Base-by-base conservation (phyloP, 495 filamentous ascomycete species). In the Trichoderma parareesei region DNA sequence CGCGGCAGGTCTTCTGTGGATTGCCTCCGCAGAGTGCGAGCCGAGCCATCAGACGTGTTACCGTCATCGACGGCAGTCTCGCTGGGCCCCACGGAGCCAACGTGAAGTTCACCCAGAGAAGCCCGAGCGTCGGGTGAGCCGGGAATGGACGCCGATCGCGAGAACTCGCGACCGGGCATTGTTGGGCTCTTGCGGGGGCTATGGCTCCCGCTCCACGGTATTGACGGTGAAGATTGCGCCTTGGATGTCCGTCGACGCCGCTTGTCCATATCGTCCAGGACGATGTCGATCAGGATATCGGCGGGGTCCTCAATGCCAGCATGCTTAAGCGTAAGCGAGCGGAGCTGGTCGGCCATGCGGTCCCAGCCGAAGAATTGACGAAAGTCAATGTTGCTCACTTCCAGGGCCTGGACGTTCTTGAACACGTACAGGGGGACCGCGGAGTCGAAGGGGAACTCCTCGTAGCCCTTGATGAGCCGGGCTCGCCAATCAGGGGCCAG, bases 351-450 rank as follows among this genome's bases (percentile, higher is more conserved):
- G 0, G 94, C 88, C 65, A 97, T 72, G 65, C 88, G 84, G 75
- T 98, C 94, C 94, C 94, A 98, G 53, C 94, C 94, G 74, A 90
- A 96, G 76, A 98, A 96, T 67, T 96, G 93, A 67, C 94, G 87
- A 72, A 95, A 96, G 76, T 98, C 94, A 72, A 97, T 87, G 73
- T 96, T 92, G 75, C 87, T 91, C 53, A 98, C 91, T 76, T 98
- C 94, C 69, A 98, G 80, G 10, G 90, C 87, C 75, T 91, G 92
- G 60, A 97, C 76, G 70, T 98, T 98, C 79, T 98, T 98, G 83
- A 98, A 98, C 37, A 90, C 88, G 73, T 92, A 87, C 11, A 98
- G 78, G 18, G 94, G 94, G 37, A 98, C 94, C n/a, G 94, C 94
- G 46, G 91, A 94, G 72, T 98, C 94, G 74, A 98, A 97, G 4